Evolutionary conservation across 352 stramenopile species (phyloP).

Genomic region (Globisporangium abappressorium): DNA sequence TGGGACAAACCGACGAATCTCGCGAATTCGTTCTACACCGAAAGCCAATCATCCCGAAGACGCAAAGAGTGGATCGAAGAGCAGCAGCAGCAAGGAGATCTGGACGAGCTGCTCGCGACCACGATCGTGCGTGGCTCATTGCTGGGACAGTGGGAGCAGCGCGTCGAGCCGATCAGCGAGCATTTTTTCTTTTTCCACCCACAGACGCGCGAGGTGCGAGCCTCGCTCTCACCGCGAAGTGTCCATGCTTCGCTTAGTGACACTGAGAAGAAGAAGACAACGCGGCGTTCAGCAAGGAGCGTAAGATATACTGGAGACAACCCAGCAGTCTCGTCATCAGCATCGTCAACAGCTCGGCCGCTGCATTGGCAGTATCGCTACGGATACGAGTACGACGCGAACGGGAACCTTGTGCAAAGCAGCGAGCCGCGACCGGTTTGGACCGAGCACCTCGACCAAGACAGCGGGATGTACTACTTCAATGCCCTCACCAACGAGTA

Average conservation of each 20-base stretch:
- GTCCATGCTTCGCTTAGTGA: constrained; percentile 39
- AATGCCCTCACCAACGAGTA: constrained; percentile 76
- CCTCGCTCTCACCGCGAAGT: constrained; percentile 56
- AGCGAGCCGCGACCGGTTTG: constrained; percentile 46
- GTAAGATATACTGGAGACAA: constrained; percentile 1
- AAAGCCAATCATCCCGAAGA: constrained; percentile 39
- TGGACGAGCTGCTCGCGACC: constrained; percentile 28
- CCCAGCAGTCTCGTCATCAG: neutral
- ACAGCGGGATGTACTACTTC: constrained; percentile 61
- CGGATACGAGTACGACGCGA: constrained; percentile 55
- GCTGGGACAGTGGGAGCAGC: constrained; percentile 63
- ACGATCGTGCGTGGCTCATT: constrained; percentile 26
- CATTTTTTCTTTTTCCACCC: constrained; percentile 70
- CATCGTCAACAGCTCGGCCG: constrained; percentile 23
- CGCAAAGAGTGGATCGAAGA: constrained; percentile 48
- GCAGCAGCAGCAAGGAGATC: constrained; percentile 24
- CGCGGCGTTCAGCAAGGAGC: constrained; percentile 27
- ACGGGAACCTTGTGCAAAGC: constrained; percentile 32
- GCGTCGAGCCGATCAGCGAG: constrained; percentile 59
- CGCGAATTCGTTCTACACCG: constrained; percentile 33
- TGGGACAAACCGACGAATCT: constrained; percentile 56
- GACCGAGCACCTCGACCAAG: constrained; percentile 55
- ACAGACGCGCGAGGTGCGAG: constrained; percentile 36
- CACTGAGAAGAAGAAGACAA: constrained; percentile 21
- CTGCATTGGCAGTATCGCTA: constrained; percentile 78